A percentile compares a stretch with the other conserved stretches of the same genome.
Conservation (phyloP, 805 yeast species). For the Millerozyma acaciae region DNA sequence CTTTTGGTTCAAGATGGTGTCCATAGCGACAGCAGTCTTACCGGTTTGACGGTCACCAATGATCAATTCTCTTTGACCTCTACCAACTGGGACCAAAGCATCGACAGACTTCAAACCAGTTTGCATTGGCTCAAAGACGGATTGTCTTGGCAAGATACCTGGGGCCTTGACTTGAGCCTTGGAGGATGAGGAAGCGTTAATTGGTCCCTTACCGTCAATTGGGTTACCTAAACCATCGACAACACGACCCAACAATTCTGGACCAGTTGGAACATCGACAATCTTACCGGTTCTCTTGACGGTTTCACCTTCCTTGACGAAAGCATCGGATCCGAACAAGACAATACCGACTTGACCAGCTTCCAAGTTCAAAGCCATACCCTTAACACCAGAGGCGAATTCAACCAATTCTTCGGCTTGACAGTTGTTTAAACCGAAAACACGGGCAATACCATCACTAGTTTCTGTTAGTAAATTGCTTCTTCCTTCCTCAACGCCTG, state of each 20-base stretch:
- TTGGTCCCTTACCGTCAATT: constrained; percentile 99
- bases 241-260: constrained; percentile 96
- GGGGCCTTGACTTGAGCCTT: constrained; percentile 99
- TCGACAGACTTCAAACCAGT: constrained; percentile 99
- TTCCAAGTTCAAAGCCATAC: constrained; percentile 99
- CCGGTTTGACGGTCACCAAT: constrained; percentile 99
- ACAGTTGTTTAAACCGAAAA: constrained; percentile 98
- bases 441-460: constrained; percentile 99
- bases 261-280: constrained; percentile 99
- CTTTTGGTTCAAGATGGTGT: constrained; percentile 98
- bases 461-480: constrained; percentile 33
- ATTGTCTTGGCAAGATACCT: constrained; percentile 99
- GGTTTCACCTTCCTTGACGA: constrained; percentile 98
- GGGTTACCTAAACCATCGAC: constrained; percentile 99
- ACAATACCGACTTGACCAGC: constrained; percentile 99
- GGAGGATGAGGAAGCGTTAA: constrained; percentile 74
- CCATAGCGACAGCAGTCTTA: constrained; percentile 98
- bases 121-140: constrained; percentile 99
- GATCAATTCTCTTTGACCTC: constrained; percentile 99
- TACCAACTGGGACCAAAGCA: constrained; percentile 98
- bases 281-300: constrained; percentile 99
- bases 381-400: constrained; percentile 98
- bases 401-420: constrained; percentile 99
- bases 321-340: constrained; percentile 98
- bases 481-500: neutral